Evolutionary conservation across 2,329 filamentous ascomycete species (phyloP), one percentile per base, ranked within the genome.

Genomic region (Monosporascus sp.): DNA sequence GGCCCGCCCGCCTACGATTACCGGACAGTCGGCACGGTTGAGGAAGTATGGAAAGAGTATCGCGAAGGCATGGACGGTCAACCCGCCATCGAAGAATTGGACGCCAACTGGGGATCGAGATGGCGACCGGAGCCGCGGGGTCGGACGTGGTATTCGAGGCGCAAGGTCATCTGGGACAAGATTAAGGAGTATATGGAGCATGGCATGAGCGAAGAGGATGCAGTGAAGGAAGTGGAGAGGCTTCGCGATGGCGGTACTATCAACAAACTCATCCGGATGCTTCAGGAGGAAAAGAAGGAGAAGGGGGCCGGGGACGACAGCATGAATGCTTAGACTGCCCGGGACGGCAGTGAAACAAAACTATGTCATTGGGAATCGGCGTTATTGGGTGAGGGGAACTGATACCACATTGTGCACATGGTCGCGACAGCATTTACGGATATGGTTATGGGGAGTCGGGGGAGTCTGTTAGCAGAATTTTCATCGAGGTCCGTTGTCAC

Each of bases 121-220:
- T 72, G 70, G 70, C 66, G 70, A n/a, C 68, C 66, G 3, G 69
- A 71, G 46, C 64, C 68, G 20, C 66, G 68, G 31, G 67, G 70
- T 14, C 60, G 69, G 24, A 69, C 67, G n/a, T 72, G 69, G 68
- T 72, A 71, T 52, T 69, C 66, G 37, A 63, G 69, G 46, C 65
- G 69, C 49, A 72, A 72, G 59, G 67, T 71, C n/a, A 69, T 72
- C 43, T 69, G 68, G 66, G 69, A 72, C 51, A 71, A 71, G 56
- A 69, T 72, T 41, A 70, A 68, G 53, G 69, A 71, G 46, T 66
- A 64, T 52, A 67, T 71, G 40, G 59, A 59, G 27, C 69, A 71
- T 45, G 69, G 69, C 5, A 63, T 71, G 58, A 64, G 64, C 41
- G 70, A 72, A 56, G 62, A 69, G 5, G 61, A 64, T 16, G 68